These are phyloP conservation scores for Lachnellula occidentalis DNA, from an alignment of 2,329 filamentous ascomycete species.

Conservation along the genomic window DNA sequence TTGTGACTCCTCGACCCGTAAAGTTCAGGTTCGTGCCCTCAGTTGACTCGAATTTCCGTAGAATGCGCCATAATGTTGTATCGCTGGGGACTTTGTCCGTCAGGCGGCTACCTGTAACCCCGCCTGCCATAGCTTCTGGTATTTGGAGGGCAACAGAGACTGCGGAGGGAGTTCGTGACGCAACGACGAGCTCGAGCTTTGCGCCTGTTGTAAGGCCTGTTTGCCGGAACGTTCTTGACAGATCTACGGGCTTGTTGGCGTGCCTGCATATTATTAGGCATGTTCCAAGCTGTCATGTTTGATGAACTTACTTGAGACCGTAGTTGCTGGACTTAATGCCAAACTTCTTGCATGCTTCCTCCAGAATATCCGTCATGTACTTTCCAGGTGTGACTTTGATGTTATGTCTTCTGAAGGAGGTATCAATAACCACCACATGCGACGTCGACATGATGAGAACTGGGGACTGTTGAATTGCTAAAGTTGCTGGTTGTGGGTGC, in stretches of 20 bases:
- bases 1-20: conserved; percentile 73
- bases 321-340: conserved; percentile 57
- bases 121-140: conserved; percentile 62
- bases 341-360: conserved; percentile 83
- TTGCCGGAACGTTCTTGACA: conserved; percentile 78
- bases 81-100: conserved; percentile 84
- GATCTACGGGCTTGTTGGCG: conserved; percentile 79
- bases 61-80: conserved; percentile 80
- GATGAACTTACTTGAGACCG: conserved; percentile 63
- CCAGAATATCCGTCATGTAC: conserved; percentile 76
- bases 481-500: neutral
- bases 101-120: conserved; percentile 60
- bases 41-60: conserved; percentile 83
- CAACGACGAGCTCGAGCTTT: conserved; percentile 85
- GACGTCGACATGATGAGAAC: conserved; percentile 68
- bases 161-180: conserved; percentile 76
- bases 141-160: conserved; percentile 88
- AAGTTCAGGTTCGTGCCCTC: conserved; percentile 65
- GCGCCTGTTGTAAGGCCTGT: conserved; percentile 79
- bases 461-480: neutral
- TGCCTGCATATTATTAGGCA: conserved; percentile 45
- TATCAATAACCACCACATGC: conserved; percentile 82
- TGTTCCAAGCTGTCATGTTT: neutral
- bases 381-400: conserved; percentile 81
- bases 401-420: conserved; percentile 67